Evolutionary conservation across 768 basidiomycete genomes (phyloP).

Genomic region (Gelatoporia subvermispora): DNA sequence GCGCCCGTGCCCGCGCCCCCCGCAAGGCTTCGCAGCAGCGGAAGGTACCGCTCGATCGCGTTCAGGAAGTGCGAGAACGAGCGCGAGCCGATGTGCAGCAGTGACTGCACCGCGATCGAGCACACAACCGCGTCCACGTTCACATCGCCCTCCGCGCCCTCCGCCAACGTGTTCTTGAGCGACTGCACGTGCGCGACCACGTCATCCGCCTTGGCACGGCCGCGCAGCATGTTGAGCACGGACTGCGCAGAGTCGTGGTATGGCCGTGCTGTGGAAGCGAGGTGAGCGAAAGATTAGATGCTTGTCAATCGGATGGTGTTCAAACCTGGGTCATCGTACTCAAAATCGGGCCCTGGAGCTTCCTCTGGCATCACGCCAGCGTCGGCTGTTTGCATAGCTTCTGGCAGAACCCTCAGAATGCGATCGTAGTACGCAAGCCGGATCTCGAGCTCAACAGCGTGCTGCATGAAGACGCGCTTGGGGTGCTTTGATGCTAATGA

Average conservation of each 20-base stretch:
- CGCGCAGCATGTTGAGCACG: constrained; percentile 76
- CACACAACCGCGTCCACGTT: constrained; percentile 67
- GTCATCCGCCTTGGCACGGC: constrained; percentile 74
- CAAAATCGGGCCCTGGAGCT: constrained; percentile 75
- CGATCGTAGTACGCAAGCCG: constrained; percentile 92
- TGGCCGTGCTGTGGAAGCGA: constrained; percentile 51
- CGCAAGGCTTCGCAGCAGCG: constrained; percentile 63
- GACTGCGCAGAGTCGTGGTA: constrained; percentile 78
- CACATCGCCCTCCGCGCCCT: constrained; percentile 50
- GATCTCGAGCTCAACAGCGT: constrained; percentile 85
- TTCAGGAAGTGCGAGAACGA: constrained; percentile 98
- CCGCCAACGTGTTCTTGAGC: constrained; percentile 61
- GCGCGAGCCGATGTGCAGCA: constrained; percentile 87
- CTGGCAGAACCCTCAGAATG: constrained; percentile 83
- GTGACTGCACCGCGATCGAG: constrained; percentile 79
- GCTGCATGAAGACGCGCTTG: constrained; percentile 80
- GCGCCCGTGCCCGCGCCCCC: constrained; percentile 30
- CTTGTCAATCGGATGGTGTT: not conserved
- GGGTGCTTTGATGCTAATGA: constrained; percentile 72
- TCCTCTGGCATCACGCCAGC: constrained; percentile 59
- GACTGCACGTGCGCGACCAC: constrained; percentile 71
- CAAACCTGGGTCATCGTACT: constrained; percentile 78
- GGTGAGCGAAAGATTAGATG: not conserved
- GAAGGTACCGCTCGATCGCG: constrained; percentile 91
- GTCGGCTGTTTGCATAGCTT: constrained; percentile 66